Conservation (phyloP, 257 asterid species). For the Craterostigma plantagineum region DNA sequence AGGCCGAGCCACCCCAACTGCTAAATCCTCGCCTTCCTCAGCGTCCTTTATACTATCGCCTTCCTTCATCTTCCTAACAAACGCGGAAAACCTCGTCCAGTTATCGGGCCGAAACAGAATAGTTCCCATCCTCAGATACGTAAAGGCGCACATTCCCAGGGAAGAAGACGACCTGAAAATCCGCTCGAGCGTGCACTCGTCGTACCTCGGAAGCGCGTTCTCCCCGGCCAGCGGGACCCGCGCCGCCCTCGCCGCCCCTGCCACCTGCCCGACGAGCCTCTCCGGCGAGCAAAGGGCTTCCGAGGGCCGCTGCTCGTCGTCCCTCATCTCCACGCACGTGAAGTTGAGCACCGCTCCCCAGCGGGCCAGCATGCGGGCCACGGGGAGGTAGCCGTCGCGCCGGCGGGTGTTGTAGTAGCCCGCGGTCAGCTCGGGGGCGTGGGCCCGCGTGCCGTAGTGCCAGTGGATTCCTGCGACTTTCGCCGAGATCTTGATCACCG, state of each 20-base stretch:
- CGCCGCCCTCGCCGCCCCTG: too few species aligned
- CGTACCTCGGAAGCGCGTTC: constrained; percentile 75
- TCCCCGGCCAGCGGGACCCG: constrained; percentile 60
- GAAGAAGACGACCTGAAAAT: constrained; percentile 35
- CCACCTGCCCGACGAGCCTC: constrained; percentile 76
- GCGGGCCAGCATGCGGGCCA: constrained; percentile 76
- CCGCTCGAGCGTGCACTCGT: constrained; percentile 63
- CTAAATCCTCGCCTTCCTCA: constrained; percentile 88
- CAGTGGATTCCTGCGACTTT: constrained; percentile 89
- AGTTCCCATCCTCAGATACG: constrained; percentile 80
- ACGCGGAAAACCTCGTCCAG: constrained; percentile 69
- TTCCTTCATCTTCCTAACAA: constrained; percentile 89
- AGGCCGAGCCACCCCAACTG: constrained; percentile 73
- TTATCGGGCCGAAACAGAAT: constrained; percentile 74
- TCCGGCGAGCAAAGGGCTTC: too few species aligned
- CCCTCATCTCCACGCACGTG: constrained; percentile 90
- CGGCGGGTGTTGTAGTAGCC: constrained; percentile 86
- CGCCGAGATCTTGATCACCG: constrained; percentile 71
- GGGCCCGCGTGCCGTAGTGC: constrained; percentile 90
- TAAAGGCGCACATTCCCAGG: constrained; percentile 82
- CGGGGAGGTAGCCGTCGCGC: constrained; percentile 77
- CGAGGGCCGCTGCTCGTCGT: constrained; percentile 91
- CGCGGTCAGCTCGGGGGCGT: constrained; percentile 94
- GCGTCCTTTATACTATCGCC: constrained; percentile 65
- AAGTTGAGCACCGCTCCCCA: constrained; percentile 81